Percentiles rank a stretch among this genome's conserved stretches.
Evolutionary conservation across 176 grass and related monocot species (phyloP).

Genomic region (Aegilops bicornis): DNA sequence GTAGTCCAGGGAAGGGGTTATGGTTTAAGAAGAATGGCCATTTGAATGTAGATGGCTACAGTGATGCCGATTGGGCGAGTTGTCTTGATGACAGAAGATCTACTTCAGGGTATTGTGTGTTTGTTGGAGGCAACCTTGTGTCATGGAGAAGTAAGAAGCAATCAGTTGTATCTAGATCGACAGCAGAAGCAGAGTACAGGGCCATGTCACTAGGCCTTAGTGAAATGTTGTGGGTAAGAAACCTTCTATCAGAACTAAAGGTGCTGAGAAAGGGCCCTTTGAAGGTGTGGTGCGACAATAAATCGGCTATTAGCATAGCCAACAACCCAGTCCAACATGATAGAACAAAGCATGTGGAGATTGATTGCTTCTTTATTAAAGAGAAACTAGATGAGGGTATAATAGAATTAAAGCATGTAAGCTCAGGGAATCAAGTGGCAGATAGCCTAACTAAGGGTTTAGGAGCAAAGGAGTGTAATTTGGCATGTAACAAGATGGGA

Average conservation of each 20-base stretch:
- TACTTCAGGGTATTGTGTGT: not conserved
- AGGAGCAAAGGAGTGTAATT: not conserved
- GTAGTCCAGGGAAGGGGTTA: no score
- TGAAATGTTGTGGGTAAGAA: not conserved
- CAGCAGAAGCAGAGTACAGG: not conserved
- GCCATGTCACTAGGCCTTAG: not conserved
- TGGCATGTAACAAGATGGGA: not conserved
- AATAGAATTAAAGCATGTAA: not conserved
- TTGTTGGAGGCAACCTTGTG: not conserved
- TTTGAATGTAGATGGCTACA: no score
- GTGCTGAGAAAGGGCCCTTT: not conserved
- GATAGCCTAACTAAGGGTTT: not conserved
- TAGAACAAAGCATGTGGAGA: no score
- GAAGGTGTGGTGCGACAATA: not conserved
- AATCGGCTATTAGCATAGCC: no score
- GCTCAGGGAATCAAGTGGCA: not conserved
- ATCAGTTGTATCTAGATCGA: not conserved
- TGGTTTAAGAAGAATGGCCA: no score
- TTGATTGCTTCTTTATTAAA: no score
- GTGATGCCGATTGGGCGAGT: no score
- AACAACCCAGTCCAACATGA: no score
- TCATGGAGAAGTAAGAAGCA: not conserved
- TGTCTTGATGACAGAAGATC: not conserved
- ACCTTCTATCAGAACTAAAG: not conserved
- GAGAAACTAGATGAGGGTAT: not conserved